Conservation (phyloP, 192 early-diverging fungal species). For the Dissophora ornata region DNA sequence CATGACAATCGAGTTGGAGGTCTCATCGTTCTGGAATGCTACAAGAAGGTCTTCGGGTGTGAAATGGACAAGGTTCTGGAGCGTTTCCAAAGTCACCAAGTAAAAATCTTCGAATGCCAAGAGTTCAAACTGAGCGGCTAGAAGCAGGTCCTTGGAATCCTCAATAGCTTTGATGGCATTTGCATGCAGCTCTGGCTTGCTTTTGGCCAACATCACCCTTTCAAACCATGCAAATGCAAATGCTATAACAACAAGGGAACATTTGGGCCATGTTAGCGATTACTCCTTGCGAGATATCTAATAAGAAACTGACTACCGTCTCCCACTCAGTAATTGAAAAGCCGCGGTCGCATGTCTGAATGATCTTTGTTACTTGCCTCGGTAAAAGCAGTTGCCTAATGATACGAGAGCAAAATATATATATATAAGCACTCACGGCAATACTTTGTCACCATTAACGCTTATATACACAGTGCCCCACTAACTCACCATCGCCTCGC, state of each 20-base stretch:
- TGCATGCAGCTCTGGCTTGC: conserved; percentile 23
- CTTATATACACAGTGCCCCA: too few relatives aligned
- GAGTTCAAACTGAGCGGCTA: conserved; percentile 57
- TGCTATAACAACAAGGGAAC: conserved; percentile 36
- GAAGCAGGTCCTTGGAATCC: conserved; percentile 54
- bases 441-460: too few relatives aligned
- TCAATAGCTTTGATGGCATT: conserved; percentile 51
- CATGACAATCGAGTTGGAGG: conserved; percentile 70
- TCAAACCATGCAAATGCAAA: conserved; percentile 76
- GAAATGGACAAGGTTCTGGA: conserved; percentile 37
- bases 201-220: conserved; percentile 51
- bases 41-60: conserved; percentile 53
- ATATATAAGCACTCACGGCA: background rate
- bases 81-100: conserved; percentile 58
- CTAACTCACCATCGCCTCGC: conserved; percentile 70
- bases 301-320: too few relatives aligned
- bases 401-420: background rate
- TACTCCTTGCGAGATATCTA: too few relatives aligned
- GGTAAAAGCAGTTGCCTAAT: conserved; percentile 72
- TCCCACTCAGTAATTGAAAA: too few relatives aligned
- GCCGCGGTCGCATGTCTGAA: too few relatives aligned
- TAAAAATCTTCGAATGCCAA: conserved; percentile 69
- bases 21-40: conserved; percentile 65
- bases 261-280: too few relatives aligned
- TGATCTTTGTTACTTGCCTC: conserved; percentile 59